Percentiles rank a stretch among this genome's conserved stretches.
phyloP scores from a whole-genome alignment of 2,329 filamentous ascomycete genomes.

The Colletotrichum acutatum region DNA sequence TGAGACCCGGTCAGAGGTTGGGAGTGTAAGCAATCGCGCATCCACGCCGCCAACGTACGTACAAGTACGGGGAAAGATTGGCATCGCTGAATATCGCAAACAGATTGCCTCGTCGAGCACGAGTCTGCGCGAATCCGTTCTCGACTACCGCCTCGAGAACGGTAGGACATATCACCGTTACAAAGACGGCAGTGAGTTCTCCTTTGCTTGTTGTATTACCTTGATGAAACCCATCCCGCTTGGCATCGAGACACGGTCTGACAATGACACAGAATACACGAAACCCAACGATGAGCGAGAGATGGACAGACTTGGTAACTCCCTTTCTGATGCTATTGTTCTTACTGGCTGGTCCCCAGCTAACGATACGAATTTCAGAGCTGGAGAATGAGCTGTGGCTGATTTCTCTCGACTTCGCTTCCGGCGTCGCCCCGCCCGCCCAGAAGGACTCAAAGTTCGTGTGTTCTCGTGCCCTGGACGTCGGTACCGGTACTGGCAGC shows the following conservation, averaged over 20 bases:
- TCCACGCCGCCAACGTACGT: neutral
- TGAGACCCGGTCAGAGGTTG: neutral
- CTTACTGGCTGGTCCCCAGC: neutral
- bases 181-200: conserved; percentile 19
- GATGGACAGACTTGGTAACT: conserved; percentile 32
- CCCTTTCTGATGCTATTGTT: neutral
- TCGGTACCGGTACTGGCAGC: conserved; percentile 43
- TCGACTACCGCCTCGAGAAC: conserved; percentile 9
- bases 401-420: conserved; percentile 42
- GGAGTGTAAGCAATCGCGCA: neutral
- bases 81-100: neutral
- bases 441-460: conserved; percentile 38
- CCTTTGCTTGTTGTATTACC: too few species aligned
- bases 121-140: conserved; percentile 47
- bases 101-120: conserved; percentile 33
- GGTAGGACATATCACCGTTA: conserved; percentile 20
- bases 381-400: conserved; percentile 36
- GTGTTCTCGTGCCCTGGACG: conserved; percentile 37
- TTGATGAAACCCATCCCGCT: neutral
- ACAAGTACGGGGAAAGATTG: neutral
- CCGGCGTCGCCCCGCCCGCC: conserved; percentile 52
- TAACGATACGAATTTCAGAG: conserved; percentile 31
- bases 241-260: neutral
- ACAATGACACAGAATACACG: conserved; percentile 17
- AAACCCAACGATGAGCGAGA: conserved; percentile 33